A percentile compares a stretch with the other conserved stretches of the same genome.
Conservation (phyloP, 2,329 filamentous ascomycete species). For the Penicillium hordei region DNA sequence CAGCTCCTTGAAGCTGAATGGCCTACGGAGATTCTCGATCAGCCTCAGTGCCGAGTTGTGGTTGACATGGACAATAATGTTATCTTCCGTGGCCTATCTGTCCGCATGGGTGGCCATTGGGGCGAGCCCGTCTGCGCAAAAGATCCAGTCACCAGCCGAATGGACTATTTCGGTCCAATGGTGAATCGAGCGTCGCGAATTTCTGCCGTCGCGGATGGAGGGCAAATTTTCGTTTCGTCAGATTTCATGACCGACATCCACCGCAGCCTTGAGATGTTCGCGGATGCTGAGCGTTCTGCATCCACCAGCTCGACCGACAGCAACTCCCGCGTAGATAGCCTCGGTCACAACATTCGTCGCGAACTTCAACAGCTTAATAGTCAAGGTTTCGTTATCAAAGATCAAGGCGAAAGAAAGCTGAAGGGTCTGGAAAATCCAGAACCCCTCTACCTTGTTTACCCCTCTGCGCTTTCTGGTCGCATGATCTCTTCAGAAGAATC, state of each 20-base stretch:
- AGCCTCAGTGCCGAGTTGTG: conserved; percentile 77
- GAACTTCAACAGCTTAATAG: conserved; percentile 84
- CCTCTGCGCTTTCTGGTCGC: conserved; percentile 79
- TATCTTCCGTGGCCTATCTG: conserved; percentile 91
- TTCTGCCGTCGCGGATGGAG: conserved; percentile 89
- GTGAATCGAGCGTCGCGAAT: conserved; percentile 96
- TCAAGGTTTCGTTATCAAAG: conserved; percentile 95
- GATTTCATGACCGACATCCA: conserved; percentile 98
- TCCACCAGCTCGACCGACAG: conserved; percentile 71
- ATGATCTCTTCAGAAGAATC: conserved; percentile 48
- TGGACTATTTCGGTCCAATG: conserved; percentile 99
- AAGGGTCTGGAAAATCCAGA: conserved; percentile 98
- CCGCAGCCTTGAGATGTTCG: conserved; percentile 82
- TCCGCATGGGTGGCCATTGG: conserved; percentile 97
- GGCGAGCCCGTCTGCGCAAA: conserved; percentile 91
- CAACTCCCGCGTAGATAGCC: conserved; percentile 68
- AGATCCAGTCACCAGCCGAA: conserved; percentile 92
- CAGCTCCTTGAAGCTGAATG: conserved; percentile 84
- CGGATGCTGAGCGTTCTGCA: conserved; percentile 73
- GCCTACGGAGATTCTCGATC: conserved; percentile 89
- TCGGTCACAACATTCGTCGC: conserved; percentile 75
- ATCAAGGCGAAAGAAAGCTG: conserved; percentile 89
- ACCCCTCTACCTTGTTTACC: conserved; percentile 92
- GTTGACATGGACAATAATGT: conserved; percentile 80
- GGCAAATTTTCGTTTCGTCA: conserved; percentile 93